Evolutionary conservation across 2,329 filamentous ascomycete genomes (phyloP), one percentile per base, ranked within the genome.

Genomic region (Paecilomyces sp.): DNA sequence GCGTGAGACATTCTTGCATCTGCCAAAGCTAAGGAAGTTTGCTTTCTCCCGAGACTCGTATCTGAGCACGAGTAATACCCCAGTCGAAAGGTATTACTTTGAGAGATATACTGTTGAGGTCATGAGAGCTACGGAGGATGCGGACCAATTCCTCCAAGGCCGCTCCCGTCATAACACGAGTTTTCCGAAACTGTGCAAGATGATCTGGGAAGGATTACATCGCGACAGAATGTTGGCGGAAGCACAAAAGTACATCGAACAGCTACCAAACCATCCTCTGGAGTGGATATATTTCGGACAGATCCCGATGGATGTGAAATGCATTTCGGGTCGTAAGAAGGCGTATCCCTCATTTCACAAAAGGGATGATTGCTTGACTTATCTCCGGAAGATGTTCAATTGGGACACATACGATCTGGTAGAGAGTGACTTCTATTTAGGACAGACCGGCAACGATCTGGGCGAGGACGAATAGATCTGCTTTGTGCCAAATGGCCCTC

Each of bases 241-340:
- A 18, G 57, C 57, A 34, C 30, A 58, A 9, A 58, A 58, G 25
- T 58, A 58, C 31, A 12, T 58, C n/a, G 25, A 36, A 15, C 22
- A 18, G 47, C n/a, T 58, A 15, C 57, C 57, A 9, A 34, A 58
- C 3, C 28, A 55, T 18, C 54, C 28, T 5, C 25, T 58, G 9
- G 57, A 58, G 34, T 58, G 57, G 57, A 33, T 58, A 50, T 62
- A 54, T 18, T 56, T 61, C 15, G 7, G 30, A 53, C 56, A 24
- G 13, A n/a, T 55, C 7, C n/a, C 22, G 15, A 30, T 62, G 25
- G 15, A 34, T 34, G n/a, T 31, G 13, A 41, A 22, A 57, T 9
- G 18, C n/a, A 9, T 3, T 7, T 33, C 30, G 41, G 55, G 56
- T 15, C 12, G 25, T 15, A 51, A 15, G 68, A 56, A 54, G n/a